These are phyloP conservation scores for Paecilomyces niveus DNA, from an alignment of 2,329 filamentous ascomycete species.

Conservation along the genomic window DNA sequence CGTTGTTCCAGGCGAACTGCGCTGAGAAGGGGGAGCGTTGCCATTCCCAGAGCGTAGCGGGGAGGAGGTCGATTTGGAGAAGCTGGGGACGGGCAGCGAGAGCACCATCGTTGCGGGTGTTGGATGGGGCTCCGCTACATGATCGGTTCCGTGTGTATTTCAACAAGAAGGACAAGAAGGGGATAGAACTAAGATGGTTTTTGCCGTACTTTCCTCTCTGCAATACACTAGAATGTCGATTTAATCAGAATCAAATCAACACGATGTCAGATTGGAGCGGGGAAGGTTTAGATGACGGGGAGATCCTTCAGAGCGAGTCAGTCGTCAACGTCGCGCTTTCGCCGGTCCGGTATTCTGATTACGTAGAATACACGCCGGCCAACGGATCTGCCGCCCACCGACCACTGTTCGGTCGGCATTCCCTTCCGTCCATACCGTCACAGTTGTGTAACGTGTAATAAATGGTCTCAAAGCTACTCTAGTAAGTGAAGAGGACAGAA, in stretches of 20 bases:
- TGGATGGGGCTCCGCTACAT: neutral
- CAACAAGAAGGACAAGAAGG: neutral
- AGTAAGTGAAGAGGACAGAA: too few species aligned
- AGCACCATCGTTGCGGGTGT: constrained; percentile 27
- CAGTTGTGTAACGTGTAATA: neutral
- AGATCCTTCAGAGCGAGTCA: neutral
- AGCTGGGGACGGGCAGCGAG: constrained; percentile 29
- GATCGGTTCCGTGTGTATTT: neutral
- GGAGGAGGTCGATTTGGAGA: constrained; percentile 24
- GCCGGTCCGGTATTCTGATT: neutral
- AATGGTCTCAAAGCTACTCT: neutral
- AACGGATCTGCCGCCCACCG: neutral
- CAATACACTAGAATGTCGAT: neutral
- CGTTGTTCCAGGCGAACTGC: neutral
- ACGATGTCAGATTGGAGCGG: neutral
- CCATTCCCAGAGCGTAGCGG: constrained; percentile 16
- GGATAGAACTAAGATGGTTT: neutral
- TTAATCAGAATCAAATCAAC: neutral
- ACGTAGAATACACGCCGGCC: neutral
- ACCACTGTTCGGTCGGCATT: neutral
- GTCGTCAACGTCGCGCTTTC: neutral
- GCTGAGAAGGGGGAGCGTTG: constrained; percentile 2
- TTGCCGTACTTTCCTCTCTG: neutral
- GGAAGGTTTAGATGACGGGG: neutral
- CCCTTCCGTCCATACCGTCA: neutral